Evolutionary conservation across 1,284 basidiomycete species (phyloP), one percentile per base, ranked within the genome.

Genomic region (Fomes fomentarius): DNA sequence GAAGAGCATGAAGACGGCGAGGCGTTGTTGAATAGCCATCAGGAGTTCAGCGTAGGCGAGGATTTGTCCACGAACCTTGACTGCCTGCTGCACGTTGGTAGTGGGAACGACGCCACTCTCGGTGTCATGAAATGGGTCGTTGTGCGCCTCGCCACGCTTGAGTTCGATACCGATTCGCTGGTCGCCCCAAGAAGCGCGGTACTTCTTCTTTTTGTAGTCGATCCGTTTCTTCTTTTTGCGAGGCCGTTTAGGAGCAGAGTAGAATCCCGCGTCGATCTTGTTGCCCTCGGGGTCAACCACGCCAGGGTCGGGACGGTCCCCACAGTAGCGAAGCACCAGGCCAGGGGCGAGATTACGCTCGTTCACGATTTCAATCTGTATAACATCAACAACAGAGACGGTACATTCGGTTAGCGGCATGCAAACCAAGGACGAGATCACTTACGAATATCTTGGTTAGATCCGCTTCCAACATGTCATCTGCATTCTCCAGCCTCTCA

Each of bases 1-100:
- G 3, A 58, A 25, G 26, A 55, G 28, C 21, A 30, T 43, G 42
- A 48, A 52, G n/a, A 50, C 17, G 33, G 34, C 37, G 17, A 34
- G 21, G 1, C 57, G 52, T 3, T 58, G 57, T 31, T 58, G 57
- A 24, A 31, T 26, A 24, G 28, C n/a, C 12, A 50, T 43, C n/a
- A 48, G 4, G 17, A 30, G 25, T 12, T 50, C 39, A 12, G 17
- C 52, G 34, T 24, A 30, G 3, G 47, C 9, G 7, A 47, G 17
- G 17, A 51, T 10, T 5, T 57, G 30, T 0, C 19, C 46, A 12
- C 34, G 41, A n/a, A 45, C n/a, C 12, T 17, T 8, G 3, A 21
- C 12, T 1, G 31, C 33, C 4, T n/a, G 8, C 15, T 10, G 1
- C 17, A 25, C 34, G 19, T n/a, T n/a, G n/a, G 31, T 14, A 17